Conservation (phyloP, 192 early-diverging fungal species). For the Chytriomyces hyalinus region DNA sequence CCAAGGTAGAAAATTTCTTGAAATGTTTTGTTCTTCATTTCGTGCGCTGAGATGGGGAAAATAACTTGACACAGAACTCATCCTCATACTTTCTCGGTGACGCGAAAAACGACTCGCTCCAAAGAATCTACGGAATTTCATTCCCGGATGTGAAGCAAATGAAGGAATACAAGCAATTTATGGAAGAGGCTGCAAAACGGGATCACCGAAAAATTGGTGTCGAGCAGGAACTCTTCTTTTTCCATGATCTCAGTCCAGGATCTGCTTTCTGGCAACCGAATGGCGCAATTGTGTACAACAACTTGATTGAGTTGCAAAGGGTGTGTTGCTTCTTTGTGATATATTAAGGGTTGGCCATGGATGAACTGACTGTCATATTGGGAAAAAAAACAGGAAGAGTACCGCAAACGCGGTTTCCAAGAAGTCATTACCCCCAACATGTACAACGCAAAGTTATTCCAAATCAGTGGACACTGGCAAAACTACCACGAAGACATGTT, state of each 20-base stretch:
- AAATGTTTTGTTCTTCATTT: background rate
- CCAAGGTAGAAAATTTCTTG: conserved; percentile 62
- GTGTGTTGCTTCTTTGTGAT: conserved; percentile 7
- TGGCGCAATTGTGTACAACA: conserved; percentile 94
- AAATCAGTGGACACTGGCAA: conserved; percentile 90
- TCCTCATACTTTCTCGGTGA: conserved; percentile 97
- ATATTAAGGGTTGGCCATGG: background rate
- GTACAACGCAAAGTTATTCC: conserved; percentile 97
- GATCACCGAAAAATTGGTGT: conserved; percentile 95
- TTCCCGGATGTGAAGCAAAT: conserved; percentile 98
- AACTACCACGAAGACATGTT: conserved; percentile 99
- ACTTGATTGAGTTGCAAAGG: conserved; percentile 87
- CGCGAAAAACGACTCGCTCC: conserved; percentile 94
- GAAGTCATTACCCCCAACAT: conserved; percentile 98
- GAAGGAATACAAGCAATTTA: conserved; percentile 91
- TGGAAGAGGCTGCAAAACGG: conserved; percentile 95
- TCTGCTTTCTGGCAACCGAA: conserved; percentile 92
- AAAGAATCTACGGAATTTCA: conserved; percentile 97
- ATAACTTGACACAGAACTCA: conserved; percentile 70
- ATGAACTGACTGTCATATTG: background rate
- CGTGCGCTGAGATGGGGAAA: background rate
- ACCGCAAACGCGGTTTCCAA: conserved; percentile 88
- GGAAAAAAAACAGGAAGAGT: conserved; percentile 57
- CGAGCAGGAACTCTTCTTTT: conserved; percentile 99
- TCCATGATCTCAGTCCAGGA: conserved; percentile 92